Evolutionary conservation across 345 rosid genomes (phyloP), one percentile per base, ranked within the genome.

Genomic region (Euphorbia lathyris): DNA sequence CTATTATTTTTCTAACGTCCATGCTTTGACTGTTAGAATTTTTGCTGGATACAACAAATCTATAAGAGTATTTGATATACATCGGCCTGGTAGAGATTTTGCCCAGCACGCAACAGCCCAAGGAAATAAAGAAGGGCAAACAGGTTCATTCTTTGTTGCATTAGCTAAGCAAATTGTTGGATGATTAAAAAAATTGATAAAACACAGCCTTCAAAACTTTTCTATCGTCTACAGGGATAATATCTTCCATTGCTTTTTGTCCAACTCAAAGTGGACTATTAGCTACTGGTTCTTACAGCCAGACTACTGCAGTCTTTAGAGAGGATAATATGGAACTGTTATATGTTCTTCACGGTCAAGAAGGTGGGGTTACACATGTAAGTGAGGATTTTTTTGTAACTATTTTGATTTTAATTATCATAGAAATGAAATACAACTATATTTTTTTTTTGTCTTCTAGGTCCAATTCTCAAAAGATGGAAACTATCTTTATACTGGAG

Each of bases 241-340:
- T 95, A 74, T 92, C 99, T 45, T 72, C 88, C 50, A 80, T 95
- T 72, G 90, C 99, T 62, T 92, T 95, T 84, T 85, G 84, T 76
- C 96, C 97, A 47, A 69, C 83, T 63, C 89, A 85, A 70, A 84
- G 82, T 45, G 98, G 98, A 70, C 77, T 95, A 89, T 84, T 95
- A 76, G 99, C 99, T 68, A 82, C 86, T 19, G 99, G 99, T 27
- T 95, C 99, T 69, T 95, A 90, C 60, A 84, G 90, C 70, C 96
- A 85, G 70, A 92, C 88, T 48, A 86, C 97, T 66, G 98, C 96
- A 65, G 76, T 95, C 66, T 90, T 87, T 72, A 87, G 88, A 76
- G 99, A 95, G 81, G 98, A 95, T 59, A 92, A 90, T 71, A 92
- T 95, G 99, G 99, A 95, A 83, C 91, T 88, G 45, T 75, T 92